phyloP scores from a whole-genome alignment of 2,329 filamentous ascomycete genomes.

The Cordyceps cateniannulata region DNA sequence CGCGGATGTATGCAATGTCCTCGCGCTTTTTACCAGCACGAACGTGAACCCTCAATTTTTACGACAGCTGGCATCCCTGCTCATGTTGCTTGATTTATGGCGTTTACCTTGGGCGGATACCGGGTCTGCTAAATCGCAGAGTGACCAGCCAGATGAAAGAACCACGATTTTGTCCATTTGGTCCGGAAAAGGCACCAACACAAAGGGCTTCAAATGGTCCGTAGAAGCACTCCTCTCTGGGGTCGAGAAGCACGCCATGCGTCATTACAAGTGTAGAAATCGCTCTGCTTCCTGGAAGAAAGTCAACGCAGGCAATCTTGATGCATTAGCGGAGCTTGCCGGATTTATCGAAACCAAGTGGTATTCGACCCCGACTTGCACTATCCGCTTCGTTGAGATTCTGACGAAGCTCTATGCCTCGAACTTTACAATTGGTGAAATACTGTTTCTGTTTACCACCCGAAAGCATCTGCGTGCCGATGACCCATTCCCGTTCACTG shows the following conservation, averaged over 20 bases:
- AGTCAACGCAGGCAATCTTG: not conserved
- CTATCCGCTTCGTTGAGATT: constrained; percentile 6
- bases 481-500: constrained; percentile 7
- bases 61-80: constrained; percentile 3
- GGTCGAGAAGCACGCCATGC: not conserved
- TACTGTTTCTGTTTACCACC: constrained; percentile 5
- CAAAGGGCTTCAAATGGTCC: not conserved
- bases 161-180: constrained; percentile 2
- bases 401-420: constrained; percentile 7
- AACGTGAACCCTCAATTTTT: constrained; percentile 10
- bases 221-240: not conserved
- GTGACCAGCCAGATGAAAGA: not conserved
- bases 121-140: not conserved
- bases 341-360: not conserved
- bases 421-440: constrained; percentile 2
- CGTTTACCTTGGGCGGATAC: not conserved
- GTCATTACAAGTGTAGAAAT: not conserved
- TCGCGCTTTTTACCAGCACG: not conserved
- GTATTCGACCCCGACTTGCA: constrained; percentile 5
- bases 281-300: constrained; percentile 2
- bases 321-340: not conserved
- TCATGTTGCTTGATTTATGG: constrained; percentile 3
- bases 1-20: not conserved
- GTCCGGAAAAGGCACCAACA: not conserved
- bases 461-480: constrained; percentile 4